Conservation (phyloP, 495 filamentous ascomycete species). For the Xylaria scruposa region DNA sequence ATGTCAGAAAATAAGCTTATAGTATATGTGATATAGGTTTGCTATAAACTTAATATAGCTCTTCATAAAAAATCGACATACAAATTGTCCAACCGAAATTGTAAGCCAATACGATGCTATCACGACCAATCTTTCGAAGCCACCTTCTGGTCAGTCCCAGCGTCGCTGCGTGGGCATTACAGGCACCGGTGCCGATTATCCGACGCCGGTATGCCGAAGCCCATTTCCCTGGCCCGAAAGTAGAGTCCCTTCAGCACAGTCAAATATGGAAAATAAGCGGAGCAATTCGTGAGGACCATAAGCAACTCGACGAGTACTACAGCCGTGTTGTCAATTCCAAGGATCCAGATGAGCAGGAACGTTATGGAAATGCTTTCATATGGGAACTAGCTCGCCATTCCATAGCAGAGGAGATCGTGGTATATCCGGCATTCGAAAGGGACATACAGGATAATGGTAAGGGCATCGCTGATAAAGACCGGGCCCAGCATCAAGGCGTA, state of each 20-base stretch:
- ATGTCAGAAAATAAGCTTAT: not conserved
- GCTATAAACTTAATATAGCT: not conserved
- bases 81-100: not conserved
- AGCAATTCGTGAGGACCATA: slow-evolving; percentile 68
- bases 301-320: slow-evolving; percentile 65
- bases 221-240: slow-evolving; percentile 31
- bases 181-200: not conserved
- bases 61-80: not conserved
- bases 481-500: slow-evolving; percentile 59
- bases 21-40: not conserved
- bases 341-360: slow-evolving; percentile 54
- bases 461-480: slow-evolving; percentile 64
- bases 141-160: not conserved
- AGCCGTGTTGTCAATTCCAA: slow-evolving; percentile 59
- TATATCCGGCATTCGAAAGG: slow-evolving; percentile 70
- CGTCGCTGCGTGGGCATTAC: not conserved
- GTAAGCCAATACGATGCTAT: slow-evolving; percentile 1
- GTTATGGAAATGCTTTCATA: slow-evolving; percentile 70
- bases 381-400: slow-evolving; percentile 75
- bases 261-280: slow-evolving; percentile 42
- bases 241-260: slow-evolving; percentile 36
- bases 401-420: slow-evolving; percentile 70
- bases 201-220: slow-evolving; percentile 27
- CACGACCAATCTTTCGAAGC: not conserved
- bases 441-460: slow-evolving; percentile 61